Base-by-base conservation (phyloP, 345 rosid species). In the Sisymbrium irio region DNA sequence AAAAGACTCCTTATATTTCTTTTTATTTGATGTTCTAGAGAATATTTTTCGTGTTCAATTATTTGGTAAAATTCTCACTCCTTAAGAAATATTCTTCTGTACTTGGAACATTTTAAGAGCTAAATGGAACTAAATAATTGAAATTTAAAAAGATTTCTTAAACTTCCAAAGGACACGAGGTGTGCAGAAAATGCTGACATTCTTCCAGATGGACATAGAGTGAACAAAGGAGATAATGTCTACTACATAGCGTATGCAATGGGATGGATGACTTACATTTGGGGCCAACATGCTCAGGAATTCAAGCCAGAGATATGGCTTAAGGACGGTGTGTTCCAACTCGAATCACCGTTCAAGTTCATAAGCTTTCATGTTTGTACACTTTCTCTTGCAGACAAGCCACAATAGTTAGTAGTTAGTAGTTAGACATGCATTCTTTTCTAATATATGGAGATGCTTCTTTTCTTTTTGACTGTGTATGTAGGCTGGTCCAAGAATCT, bases 401-500 rank as follows among this genome's bases (percentile, higher is more conserved):
- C 27, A 27, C 3, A 18, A n/a, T n/a, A n/a, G n/a, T n/a, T 0
- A 19, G n/a, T n/a, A 11, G 20, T n/a, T 44, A 20, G 32, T 15
- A 35, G 17, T 28, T 17, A 59, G 7, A 3, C 1, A 28, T 0
- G 5, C 35, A 36, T 15, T 61, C 1, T 41, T 69, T 33, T 22
- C 14, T n/a, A 51, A 53, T 20, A 20, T 51, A 37, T 69, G 7
- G 33, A 68, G 55, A 30, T 19, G 9, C 19, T 62, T 41, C 7
- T 22, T 22, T 22, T 9, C 14, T 47, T 7, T 37, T 68, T 37
- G 30, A 19, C 13, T 19, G 6, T 65, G 53, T 61, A 17, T 76
- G 28, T 83, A 92, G 96, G 97, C 87, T 41, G 98, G 97, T 61
- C 93, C 97, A 36, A 79, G 91, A 40, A 84, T 87, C 35, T 88